phyloP scores from a whole-genome alignment of 805 yeast species.

The Tetrapisispora pingtungensis region DNA sequence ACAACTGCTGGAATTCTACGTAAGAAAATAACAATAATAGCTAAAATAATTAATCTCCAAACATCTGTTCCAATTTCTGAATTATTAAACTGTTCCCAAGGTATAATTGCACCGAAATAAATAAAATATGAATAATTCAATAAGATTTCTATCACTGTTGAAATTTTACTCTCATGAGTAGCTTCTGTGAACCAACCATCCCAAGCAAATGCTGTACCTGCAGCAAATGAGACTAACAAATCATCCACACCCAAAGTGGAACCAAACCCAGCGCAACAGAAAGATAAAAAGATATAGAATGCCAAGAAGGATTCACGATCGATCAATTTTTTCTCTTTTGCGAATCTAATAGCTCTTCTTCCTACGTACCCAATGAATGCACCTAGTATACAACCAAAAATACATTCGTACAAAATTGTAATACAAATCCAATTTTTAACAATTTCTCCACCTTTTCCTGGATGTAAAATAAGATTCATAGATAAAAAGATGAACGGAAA shows the following conservation, averaged over 20 bases:
- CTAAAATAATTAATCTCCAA: conserved; percentile 72
- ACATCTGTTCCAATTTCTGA: conserved; percentile 46
- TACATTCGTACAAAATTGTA: conserved; percentile 72
- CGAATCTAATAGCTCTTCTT: conserved; percentile 61
- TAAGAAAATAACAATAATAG: conserved; percentile 61
- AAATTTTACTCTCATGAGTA: conserved; percentile 78
- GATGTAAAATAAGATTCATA: conserved; percentile 54
- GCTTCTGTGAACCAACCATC: conserved; percentile 78
- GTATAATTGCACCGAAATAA: conserved; percentile 82
- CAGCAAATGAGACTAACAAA: conserved; percentile 77
- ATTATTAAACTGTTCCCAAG: conserved; percentile 73
- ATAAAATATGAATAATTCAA: conserved; percentile 80
- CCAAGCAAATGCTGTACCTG: conserved; percentile 92
- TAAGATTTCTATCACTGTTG: conserved; percentile 80
- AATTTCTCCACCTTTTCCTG: conserved; percentile 55
- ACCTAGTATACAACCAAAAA: conserved; percentile 71
- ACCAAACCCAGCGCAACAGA: conserved; percentile 83
- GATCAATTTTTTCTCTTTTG: conserved; percentile 57
- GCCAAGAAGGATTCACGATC: conserved; percentile 86
- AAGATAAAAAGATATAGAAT: conserved; percentile 69
- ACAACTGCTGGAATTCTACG: conserved; percentile 79
- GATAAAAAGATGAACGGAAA: conserved; percentile 78
- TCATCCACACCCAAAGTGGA: conserved; percentile 84
- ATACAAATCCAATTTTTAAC: conserved; percentile 71
- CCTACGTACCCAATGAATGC: conserved; percentile 59